Percentiles rank a stretch among this genome's conserved stretches.
These are phyloP conservation scores for Amanita phalloides DNA, from an alignment of 768 basidiomycete species.

Conservation along the genomic window DNA sequence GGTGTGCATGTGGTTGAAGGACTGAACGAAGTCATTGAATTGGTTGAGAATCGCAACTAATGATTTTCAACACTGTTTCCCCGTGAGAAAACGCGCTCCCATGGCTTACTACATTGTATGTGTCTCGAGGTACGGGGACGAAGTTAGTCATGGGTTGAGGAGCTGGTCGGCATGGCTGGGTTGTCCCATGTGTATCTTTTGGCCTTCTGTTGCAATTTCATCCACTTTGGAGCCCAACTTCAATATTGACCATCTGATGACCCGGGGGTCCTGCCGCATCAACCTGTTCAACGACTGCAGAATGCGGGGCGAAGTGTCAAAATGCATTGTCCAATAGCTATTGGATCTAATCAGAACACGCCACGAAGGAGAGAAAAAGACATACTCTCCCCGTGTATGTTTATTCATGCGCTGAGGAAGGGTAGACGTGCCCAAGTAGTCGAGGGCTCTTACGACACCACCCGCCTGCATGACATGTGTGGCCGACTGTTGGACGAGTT, in stretches of 20 bases:
- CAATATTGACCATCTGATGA: conserved; percentile 73
- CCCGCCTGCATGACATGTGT: conserved; percentile 63
- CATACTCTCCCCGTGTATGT: conserved; percentile 68
- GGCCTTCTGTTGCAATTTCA: conserved; percentile 47
- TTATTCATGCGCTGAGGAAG: conserved; percentile 69
- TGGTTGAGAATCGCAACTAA: conserved; percentile 6
- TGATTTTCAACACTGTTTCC: neutral
- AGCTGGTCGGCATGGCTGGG: conserved; percentile 11
- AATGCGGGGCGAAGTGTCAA: conserved; percentile 73
- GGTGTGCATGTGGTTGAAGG: conserved; percentile 25
- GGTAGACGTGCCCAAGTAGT: conserved; percentile 62
- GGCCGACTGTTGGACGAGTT: conserved; percentile 62
- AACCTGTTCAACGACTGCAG: conserved; percentile 53
- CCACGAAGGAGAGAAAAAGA: neutral
- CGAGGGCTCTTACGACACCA: conserved; percentile 73
- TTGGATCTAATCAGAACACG: neutral
- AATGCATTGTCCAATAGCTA: conserved; percentile 89
- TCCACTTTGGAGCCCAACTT: conserved; percentile 69
- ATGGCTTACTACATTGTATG: neutral
- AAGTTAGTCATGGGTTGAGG: conserved; percentile 8
- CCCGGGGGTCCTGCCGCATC: conserved; percentile 71
- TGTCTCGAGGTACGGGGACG: neutral
- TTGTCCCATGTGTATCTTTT: conserved; percentile 26
- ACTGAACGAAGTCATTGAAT: conserved; percentile 15
- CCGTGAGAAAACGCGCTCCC: neutral